phyloP scores from a whole-genome alignment of 208 protist species.

The Angomonas deanei region DNA sequence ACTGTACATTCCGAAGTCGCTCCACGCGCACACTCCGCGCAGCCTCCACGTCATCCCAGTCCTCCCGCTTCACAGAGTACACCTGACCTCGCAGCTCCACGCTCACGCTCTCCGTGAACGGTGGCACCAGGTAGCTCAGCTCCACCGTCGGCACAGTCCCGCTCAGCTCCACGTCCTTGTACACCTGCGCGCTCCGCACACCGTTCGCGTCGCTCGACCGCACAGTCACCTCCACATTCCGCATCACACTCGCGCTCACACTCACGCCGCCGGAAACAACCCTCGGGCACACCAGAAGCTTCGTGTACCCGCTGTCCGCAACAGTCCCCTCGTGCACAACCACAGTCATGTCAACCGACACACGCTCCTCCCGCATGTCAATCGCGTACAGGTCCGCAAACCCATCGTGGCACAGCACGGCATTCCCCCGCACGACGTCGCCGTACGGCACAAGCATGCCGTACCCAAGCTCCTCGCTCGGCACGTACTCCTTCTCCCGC shows the following conservation, averaged over 20 bases:
- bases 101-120: background rate
- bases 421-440: background rate
- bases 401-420: constrained; percentile 8
- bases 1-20: background rate
- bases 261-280: background rate
- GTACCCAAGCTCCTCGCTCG: constrained; percentile 1
- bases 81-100: constrained; percentile 6
- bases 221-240: constrained; percentile 7
- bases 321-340: constrained; percentile 10
- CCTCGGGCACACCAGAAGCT: background rate
- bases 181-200: background rate
- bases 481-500: background rate
- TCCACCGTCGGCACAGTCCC: background rate
- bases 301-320: background rate
- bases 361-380: background rate
- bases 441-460: constrained; percentile 11
- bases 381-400: constrained; percentile 4
- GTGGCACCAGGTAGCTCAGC: constrained; percentile 13
- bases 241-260: constrained; percentile 1
- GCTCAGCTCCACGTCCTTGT: constrained; percentile 1
- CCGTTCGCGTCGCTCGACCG: constrained; percentile 1
- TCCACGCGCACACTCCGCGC: constrained; percentile 5
- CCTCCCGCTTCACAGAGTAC: background rate
- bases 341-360: background rate
- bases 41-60: constrained; percentile 1